Base-by-base conservation (phyloP, 495 filamentous ascomycete genomes). In the Letharia lupina region DNA sequence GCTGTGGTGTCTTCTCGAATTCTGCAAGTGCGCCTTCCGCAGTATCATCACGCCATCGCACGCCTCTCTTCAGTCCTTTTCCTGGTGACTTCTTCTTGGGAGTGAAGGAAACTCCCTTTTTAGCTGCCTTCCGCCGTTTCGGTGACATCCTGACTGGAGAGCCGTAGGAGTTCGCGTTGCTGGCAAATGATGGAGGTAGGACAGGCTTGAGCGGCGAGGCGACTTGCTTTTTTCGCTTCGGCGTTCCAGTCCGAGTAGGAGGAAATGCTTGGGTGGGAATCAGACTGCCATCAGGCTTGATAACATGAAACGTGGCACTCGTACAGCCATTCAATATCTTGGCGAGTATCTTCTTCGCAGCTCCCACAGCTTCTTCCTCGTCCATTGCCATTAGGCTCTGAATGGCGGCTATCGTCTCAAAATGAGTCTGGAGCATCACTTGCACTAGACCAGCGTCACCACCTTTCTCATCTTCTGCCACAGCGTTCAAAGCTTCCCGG, bases 1-100 rank as follows among this genome's bases (percentile, higher is more conserved):
- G 89, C 70, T 90, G 80, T 37, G 91, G 93, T 7, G 93, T 95
- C 76, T 90, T 90, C 73, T 93, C 88, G 68, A 91, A 96, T 71
- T 96, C 93, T 63, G 90, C 90, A 40, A 97, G 77, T 41, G 87
- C 82, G 13, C 91, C 91, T 71, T 97, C 88, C 39, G 86, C 84
- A 61, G 89, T 89, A 70, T 98, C 94, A 72, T 98, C 94, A 58
- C 89, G 87, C 95, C 95, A 98, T 63, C 92, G 83, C 18, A 98
- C 94, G 47, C 83, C 84, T 70, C 90, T 81, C 78, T 96, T 94
- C 23, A 73, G 64, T 37, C 76, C 68, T 67, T 87, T 87, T 15
- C 69, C 70, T 40, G 86, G 82, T 0, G 79, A 77, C 72, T 84
- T 89, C 78, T 94, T 94, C 80, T 90, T 93, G 0, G 90, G 90